A percentile compares a stretch with the other conserved stretches of the same genome.
Evolutionary conservation across 2,329 filamentous ascomycete genomes (phyloP).

Genomic region (Colletotrichum costaricense): DNA sequence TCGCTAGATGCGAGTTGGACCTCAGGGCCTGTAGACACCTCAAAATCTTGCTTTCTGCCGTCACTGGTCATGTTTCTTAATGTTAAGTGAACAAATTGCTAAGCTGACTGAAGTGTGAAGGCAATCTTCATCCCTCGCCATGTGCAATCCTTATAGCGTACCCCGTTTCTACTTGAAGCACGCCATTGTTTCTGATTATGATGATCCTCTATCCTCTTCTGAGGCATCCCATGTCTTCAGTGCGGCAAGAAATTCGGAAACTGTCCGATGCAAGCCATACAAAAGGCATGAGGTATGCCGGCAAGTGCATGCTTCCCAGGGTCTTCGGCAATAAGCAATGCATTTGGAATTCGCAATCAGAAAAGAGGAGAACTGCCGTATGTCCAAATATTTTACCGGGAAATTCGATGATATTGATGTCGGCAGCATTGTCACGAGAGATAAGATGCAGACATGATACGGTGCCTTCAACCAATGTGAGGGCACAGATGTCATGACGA

Average conservation of each 20-base stretch:
- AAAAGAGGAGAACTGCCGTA: not conserved
- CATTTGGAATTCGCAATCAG: not conserved
- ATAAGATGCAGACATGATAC: not conserved
- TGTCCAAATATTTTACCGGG: accelerated
- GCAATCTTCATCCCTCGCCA: not conserved
- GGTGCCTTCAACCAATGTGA: not conserved
- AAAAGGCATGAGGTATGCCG: not conserved
- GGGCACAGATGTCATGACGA: not conserved
- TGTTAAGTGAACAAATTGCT: not conserved
- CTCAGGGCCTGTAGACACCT: not conserved
- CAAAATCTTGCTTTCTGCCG: not conserved
- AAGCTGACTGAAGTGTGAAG: not conserved
- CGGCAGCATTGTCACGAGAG: not conserved
- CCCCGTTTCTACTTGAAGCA: not conserved
- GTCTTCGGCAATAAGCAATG: not conserved
- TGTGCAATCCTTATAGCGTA: not conserved
- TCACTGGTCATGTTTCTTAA: not conserved
- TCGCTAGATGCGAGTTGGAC: not conserved
- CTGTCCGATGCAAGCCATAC: not conserved
- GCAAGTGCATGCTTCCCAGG: not conserved
- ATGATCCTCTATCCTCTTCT: not conserved
- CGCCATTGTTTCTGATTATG: not conserved
- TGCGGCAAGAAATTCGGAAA: not conserved
- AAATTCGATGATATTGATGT: not conserved
- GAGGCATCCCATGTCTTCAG: not conserved